A percentile compares a stretch with the other conserved stretches of the same genome.
These are phyloP conservation scores for Ophiostoma sp. DNA, from an alignment of 2,329 filamentous ascomycete species.

Conservation along the genomic window DNA sequence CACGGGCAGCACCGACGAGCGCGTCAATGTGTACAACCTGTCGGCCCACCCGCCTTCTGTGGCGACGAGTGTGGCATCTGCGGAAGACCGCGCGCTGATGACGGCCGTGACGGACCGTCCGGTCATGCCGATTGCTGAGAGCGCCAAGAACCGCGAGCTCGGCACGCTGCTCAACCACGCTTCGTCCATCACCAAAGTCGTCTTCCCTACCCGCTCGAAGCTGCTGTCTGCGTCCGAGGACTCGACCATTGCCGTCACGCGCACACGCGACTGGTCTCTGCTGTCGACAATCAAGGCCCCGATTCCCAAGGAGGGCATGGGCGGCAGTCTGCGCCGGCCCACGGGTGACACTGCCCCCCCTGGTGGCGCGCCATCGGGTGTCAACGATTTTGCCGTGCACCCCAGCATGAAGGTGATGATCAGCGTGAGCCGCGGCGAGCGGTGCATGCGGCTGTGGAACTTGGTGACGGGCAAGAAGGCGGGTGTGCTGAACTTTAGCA, in stretches of 20 bases:
- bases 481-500: constrained; percentile 79
- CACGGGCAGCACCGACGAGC: constrained; percentile 86
- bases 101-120: constrained; percentile 65
- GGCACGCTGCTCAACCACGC: constrained; percentile 83
- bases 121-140: constrained; percentile 59
- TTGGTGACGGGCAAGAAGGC: constrained; percentile 94
- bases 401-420: constrained; percentile 97
- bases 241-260: constrained; percentile 80
- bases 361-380: constrained; percentile 74
- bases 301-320: constrained; percentile 61
- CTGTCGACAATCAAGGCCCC: constrained; percentile 86
- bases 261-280: constrained; percentile 83
- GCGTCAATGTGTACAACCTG: constrained; percentile 89
- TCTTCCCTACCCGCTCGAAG: constrained; percentile 81
- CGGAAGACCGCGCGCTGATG: constrained; percentile 49
- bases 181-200: constrained; percentile 70
- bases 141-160: constrained; percentile 79
- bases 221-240: constrained; percentile 85
- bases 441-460: constrained; percentile 92
- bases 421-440: constrained; percentile 82
- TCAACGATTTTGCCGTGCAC: constrained; percentile 93
- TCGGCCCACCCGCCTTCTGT: constrained; percentile 61
- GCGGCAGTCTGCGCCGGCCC: constrained; percentile 47
- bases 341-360: constrained; percentile 84
- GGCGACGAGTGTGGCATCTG: constrained; percentile 34